These are phyloP conservation scores for Ophiostoma ips DNA, from an alignment of 2,329 filamentous ascomycete genomes.

Conservation along the genomic window DNA sequence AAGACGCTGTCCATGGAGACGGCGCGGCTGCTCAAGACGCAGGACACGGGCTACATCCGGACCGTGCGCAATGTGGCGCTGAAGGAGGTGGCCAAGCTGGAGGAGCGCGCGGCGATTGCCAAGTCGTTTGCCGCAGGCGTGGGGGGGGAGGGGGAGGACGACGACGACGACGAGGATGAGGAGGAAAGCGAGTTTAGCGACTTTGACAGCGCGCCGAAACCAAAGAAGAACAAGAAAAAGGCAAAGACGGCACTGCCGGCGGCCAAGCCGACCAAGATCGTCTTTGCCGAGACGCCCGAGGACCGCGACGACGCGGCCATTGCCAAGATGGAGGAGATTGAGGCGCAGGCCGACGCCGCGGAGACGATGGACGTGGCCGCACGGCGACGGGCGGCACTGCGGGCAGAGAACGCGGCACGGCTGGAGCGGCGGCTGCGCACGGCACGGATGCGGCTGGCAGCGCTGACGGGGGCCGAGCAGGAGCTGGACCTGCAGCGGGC, in stretches of 20 bases:
- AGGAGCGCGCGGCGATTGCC: conserved; percentile 38
- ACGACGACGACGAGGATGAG: conserved; percentile 20
- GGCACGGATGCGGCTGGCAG: conserved; percentile 39
- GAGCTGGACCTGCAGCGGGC: conserved; percentile 44
- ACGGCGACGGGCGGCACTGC: conserved; percentile 18
- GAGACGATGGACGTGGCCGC: conserved; percentile 11
- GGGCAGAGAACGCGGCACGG: conserved; percentile 29
- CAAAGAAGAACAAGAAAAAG: conserved; percentile 7
- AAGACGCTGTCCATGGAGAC: conserved; percentile 39
- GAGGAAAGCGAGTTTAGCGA: conserved; percentile 17
- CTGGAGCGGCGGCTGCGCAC: conserved; percentile 34
- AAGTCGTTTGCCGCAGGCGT: conserved; percentile 20
- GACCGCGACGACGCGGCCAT: conserved; percentile 24
- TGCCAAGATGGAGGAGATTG: conserved; percentile 17
- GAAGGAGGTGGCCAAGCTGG: conserved; percentile 42
- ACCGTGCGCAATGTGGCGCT: conserved; percentile 45
- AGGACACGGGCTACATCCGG: conserved; percentile 51
- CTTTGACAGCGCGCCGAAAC: conserved; percentile 1
- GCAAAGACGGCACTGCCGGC: conserved; percentile 1
- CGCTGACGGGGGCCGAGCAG: conserved; percentile 40
- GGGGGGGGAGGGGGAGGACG: conserved; percentile 16
- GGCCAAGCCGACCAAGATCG: conserved; percentile 31
- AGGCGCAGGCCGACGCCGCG: conserved; percentile 20
- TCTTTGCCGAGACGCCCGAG: conserved; percentile 31
- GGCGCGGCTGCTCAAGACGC: conserved; percentile 52